Percentiles rank a stretch among this genome's conserved stretches.
These are phyloP conservation scores for Microcos paniculata DNA, from an alignment of 345 rosid species.

Conservation along the genomic window DNA sequence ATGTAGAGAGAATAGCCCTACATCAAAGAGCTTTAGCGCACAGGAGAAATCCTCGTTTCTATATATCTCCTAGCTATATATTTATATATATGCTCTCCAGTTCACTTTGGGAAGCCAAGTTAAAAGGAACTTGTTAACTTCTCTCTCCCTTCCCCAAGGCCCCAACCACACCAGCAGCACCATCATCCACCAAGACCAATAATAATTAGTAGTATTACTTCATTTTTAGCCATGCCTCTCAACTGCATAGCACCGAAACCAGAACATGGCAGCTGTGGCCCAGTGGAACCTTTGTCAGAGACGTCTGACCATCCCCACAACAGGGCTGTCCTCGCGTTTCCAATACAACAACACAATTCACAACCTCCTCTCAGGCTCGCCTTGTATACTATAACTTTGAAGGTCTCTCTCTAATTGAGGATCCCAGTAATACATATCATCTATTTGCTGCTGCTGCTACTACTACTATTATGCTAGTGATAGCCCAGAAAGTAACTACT, in stretches of 20 bases:
- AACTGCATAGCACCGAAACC: constrained; percentile 59
- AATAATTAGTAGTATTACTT: constrained; percentile 12
- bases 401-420: constrained; percentile 47
- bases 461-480: not conserved
- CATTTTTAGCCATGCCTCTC: constrained; percentile 39
- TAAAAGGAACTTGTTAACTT: constrained; percentile 28
- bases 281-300: constrained; percentile 38
- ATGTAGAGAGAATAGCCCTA: constrained; percentile 14
- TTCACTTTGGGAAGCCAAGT: constrained; percentile 53
- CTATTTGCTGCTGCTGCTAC: not conserved
- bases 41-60: constrained; percentile 27
- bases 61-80: constrained; percentile 34
- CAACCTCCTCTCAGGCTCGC: constrained; percentile 45
- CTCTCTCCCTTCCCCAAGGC: constrained; percentile 26
- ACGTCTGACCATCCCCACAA: constrained; percentile 40
- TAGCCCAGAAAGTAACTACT: too few species aligned
- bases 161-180: constrained; percentile 5
- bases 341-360: constrained; percentile 33
- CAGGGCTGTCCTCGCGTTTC: constrained; percentile 42
- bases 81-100: constrained; percentile 44
- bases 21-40: constrained; percentile 18
- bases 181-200: constrained; percentile 5
- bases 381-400: constrained; percentile 67
- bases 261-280: constrained; percentile 35
- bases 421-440: not conserved